Conservation (phyloP, 2,329 filamentous ascomycete species). For the Xylaria sp. region DNA sequence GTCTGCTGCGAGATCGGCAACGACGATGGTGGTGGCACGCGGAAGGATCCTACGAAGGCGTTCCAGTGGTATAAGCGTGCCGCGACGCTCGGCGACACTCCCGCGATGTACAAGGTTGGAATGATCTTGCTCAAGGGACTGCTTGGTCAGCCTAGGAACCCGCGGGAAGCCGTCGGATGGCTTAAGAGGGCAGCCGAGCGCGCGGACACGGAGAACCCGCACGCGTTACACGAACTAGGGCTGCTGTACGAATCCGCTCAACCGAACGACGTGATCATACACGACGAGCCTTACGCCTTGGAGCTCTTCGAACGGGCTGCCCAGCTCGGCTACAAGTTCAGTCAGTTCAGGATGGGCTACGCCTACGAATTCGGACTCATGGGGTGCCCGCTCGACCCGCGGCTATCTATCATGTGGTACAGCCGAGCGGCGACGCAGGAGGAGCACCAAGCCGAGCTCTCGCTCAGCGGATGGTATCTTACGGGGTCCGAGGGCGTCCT, state of each 20-base stretch:
- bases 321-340: slow-evolving; percentile 91
- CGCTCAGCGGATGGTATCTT: slow-evolving; percentile 89
- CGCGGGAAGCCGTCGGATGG: slow-evolving; percentile 87
- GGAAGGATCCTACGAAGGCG: slow-evolving; percentile 87
- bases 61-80: slow-evolving; percentile 98
- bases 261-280: slow-evolving; percentile 71
- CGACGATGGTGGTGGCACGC: slow-evolving; percentile 91
- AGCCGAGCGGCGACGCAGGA: slow-evolving; percentile 87
- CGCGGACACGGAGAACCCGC: slow-evolving; percentile 87
- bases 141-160: slow-evolving; percentile 81
- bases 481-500: slow-evolving; percentile 88
- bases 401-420: slow-evolving; percentile 91
- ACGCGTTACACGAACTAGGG: slow-evolving; percentile 88
- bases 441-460: slow-evolving; percentile 89
- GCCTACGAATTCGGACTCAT: slow-evolving; percentile 88
- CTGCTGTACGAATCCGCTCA: slow-evolving; percentile 66
- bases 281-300: slow-evolving; percentile 81
- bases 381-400: slow-evolving; percentile 79
- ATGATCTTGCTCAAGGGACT: slow-evolving; percentile 94
- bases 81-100: slow-evolving; percentile 84
- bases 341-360: slow-evolving; percentile 85
- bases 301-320: slow-evolving; percentile 83
- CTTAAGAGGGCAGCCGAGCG: slow-evolving; percentile 89
- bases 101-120: slow-evolving; percentile 98
- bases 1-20: slow-evolving; percentile 97